Base-by-base conservation (phyloP, 2,329 filamentous ascomycete genomes). In the Periconia sp. region DNA sequence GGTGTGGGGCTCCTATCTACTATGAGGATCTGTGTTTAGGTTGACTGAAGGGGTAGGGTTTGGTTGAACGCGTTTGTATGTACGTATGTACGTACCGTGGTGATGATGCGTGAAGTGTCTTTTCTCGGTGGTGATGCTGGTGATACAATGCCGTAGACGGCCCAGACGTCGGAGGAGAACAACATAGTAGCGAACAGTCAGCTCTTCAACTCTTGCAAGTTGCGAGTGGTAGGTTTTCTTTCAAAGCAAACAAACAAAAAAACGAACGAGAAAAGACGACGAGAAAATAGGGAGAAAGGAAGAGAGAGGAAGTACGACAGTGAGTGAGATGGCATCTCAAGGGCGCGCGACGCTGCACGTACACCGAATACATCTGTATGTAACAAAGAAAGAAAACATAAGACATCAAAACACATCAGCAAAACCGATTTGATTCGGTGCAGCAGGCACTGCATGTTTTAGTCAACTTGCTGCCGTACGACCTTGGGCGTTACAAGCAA, bases 111-210 rank as follows among this genome's bases (percentile, higher is more conserved):
- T 17, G 31, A 49, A 54, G 62, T 10, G 35, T 17, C 18, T 40
- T 18, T n/a, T 48, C 41, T 33, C 10, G 40, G 41, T 19, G n/a
- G n/a, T n/a, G n/a, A n/a, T n/a, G n/a, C n/a, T n/a, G n/a, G n/a
- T n/a, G 52, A 44, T 44, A 49, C 41, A 13, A 64, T 48, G 6
- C 60, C 56, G 52, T 63, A 63, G 1, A 62, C 58, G 6, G 56
- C 51, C 63, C 60, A 64, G 8, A 63, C 54, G 40, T 61, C 45
- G 30, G 43, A 49, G 8, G 52, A 44, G 15, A 57, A 49, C 11
- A 57, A 5, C 58, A 64, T 61, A 2, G 45, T 61, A 2, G 45
- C 35, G 13, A 53, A 19, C 18, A 53, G 8, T 11, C 20, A 30
- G 10, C 15, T 6, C 15, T 2, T 35, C 40, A 10, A 17, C 41